Evolutionary conservation across 306 rosid species (phyloP).

Genomic region (Castanea sativa): DNA sequence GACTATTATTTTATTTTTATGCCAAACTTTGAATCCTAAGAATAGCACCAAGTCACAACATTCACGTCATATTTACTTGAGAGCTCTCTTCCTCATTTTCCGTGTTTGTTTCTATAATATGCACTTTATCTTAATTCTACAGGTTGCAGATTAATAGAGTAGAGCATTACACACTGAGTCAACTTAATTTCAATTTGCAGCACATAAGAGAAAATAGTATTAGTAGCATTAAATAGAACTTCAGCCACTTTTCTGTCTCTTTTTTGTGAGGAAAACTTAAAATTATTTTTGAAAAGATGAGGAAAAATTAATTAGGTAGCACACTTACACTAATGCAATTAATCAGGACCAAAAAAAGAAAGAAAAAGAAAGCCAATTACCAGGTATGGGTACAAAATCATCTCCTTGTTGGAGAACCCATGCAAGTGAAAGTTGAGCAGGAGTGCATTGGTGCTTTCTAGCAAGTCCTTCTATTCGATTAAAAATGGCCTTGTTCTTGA

Average conservation of each 20-base stretch:
- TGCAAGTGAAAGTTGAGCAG: slow-evolving; percentile 66
- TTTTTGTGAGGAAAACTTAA: not conserved
- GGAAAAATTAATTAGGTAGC: not conserved
- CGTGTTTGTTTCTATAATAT: too few species aligned
- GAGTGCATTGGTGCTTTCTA: slow-evolving; percentile 40
- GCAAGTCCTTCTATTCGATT: slow-evolving; percentile 47
- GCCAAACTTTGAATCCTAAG: too few species aligned
- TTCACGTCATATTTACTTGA: too few species aligned
- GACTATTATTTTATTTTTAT: too few species aligned
- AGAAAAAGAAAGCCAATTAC: slow-evolving; percentile 3
- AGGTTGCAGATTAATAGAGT: not conserved
- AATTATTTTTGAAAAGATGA: too few species aligned
- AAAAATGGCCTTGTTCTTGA: slow-evolving; percentile 50
- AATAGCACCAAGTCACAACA: too few species aligned
- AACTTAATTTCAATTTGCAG: too few species aligned
- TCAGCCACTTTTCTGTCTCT: not conserved
- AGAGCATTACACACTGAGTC: not conserved
- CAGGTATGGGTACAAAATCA: slow-evolving; percentile 59
- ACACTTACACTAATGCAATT: not conserved
- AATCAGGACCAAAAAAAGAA: not conserved
- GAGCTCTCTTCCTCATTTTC: too few species aligned
- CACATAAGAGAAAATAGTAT: not conserved
- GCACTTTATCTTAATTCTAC: not conserved
- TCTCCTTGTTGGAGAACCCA: slow-evolving; percentile 74
- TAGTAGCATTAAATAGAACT: not conserved